A percentile compares a stretch with the other conserved stretches of the same genome.
Evolutionary conservation across 805 yeast species (phyloP).

Genomic region (Yarrowia keelungensis): DNA sequence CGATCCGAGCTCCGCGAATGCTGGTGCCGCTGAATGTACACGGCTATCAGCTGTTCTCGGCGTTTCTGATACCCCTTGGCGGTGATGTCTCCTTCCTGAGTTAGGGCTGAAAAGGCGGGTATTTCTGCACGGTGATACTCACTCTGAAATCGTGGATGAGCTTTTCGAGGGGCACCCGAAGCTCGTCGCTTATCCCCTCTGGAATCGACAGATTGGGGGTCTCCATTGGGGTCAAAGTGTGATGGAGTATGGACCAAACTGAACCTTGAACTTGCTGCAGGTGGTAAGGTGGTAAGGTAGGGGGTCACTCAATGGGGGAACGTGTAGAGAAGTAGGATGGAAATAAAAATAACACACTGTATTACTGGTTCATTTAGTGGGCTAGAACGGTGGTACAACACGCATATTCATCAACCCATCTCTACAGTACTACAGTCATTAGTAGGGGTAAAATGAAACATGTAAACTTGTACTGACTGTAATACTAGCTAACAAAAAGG

Average conservation of each 20-base stretch:
- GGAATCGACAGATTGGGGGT: slow-evolving; percentile 38
- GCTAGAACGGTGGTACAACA: too few relatives aligned
- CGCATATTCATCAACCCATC: too few relatives aligned
- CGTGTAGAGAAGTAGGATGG: too few relatives aligned
- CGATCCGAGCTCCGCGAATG: slow-evolving; percentile 20
- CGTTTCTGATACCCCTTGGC: slow-evolving; percentile 74
- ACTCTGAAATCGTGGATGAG: slow-evolving; percentile 26
- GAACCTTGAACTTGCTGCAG: background rate
- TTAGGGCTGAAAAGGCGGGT: background rate
- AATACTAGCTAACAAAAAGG: too few relatives aligned
- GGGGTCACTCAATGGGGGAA: too few relatives aligned
- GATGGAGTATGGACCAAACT: background rate
- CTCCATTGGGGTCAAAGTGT: slow-evolving; percentile 30
- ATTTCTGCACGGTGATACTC: background rate
- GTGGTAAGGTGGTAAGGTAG: too few relatives aligned
- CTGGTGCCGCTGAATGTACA: slow-evolving; percentile 40
- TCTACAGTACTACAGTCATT: too few relatives aligned
- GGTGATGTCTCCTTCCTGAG: slow-evolving; percentile 70
- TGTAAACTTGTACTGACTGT: too few relatives aligned
- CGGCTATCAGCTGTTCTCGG: slow-evolving; percentile 54
- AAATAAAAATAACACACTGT: too few relatives aligned
- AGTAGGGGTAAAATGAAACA: too few relatives aligned
- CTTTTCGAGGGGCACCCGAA: slow-evolving; percentile 31
- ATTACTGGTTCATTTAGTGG: too few relatives aligned
- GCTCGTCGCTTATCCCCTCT: slow-evolving; percentile 36